Conservation (phyloP, 2,329 filamentous ascomycete species). For the Aspergillus sp. region DNA sequence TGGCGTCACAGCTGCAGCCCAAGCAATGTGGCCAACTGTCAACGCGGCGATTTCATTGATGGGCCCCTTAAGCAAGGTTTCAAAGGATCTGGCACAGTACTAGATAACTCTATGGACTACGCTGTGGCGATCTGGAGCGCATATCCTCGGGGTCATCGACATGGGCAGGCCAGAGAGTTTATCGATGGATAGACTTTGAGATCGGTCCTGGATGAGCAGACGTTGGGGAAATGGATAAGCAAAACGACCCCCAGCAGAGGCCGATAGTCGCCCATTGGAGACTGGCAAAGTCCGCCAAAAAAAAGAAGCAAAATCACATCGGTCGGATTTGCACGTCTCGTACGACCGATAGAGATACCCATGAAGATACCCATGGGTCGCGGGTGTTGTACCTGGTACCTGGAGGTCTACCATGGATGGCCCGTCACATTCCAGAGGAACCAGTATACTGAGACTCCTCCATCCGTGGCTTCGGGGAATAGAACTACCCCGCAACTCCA, state of each 20-base stretch:
- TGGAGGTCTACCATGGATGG: neutral
- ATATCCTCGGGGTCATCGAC: neutral
- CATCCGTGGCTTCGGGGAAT: neutral
- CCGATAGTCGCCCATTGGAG: too few species aligned
- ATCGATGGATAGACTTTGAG: neutral
- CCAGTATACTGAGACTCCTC: neutral
- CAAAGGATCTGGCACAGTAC: slow-evolving; percentile 10
- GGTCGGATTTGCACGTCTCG: too few species aligned
- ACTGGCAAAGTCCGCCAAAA: too few species aligned
- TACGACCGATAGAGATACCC: too few species aligned
- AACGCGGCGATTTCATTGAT: slow-evolving; percentile 8
- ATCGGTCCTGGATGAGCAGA: neutral
- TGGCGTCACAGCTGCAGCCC: slow-evolving; percentile 11
- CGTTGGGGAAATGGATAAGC: neutral
- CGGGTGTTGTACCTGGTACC: neutral
- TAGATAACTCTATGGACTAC: slow-evolving; percentile 6
- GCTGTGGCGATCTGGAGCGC: neutral
- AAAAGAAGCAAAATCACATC: too few species aligned
- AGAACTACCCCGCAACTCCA: neutral
- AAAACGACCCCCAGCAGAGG: too few species aligned
- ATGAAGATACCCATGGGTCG: too few species aligned
- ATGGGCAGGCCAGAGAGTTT: neutral
- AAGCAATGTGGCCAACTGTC: slow-evolving; percentile 7
- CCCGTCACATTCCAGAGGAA: neutral
- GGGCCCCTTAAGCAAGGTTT: slow-evolving; percentile 4